Conservation (phyloP, 1,284 basidiomycete species). For the Papiliotrema fonsecae region DNA sequence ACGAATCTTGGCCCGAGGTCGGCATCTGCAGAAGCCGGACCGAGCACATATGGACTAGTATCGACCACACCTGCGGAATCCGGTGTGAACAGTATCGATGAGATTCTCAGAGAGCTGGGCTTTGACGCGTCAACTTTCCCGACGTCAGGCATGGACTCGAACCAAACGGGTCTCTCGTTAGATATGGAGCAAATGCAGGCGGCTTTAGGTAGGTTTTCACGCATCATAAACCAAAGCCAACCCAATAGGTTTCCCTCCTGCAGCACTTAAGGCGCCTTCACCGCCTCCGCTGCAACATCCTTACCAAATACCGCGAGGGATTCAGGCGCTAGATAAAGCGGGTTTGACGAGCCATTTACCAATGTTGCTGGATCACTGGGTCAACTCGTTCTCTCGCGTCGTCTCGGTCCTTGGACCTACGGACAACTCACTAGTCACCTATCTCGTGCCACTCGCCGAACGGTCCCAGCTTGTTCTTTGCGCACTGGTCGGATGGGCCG, state of each 20-base stretch:
- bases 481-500: slow-evolving; percentile 31
- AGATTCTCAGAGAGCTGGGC: not conserved
- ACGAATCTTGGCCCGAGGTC: not conserved
- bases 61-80: too few relatives aligned
- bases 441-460: slow-evolving; percentile 23
- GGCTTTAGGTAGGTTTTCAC: not conserved
- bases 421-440: slow-evolving; percentile 19
- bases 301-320: not conserved
- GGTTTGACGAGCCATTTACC: not conserved
- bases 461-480: slow-evolving; percentile 28
- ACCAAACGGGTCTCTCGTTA: not conserved
- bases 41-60: too few relatives aligned
- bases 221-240: not conserved
- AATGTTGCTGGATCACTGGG: slow-evolving; percentile 19
- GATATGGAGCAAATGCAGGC: not conserved
- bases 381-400: slow-evolving; percentile 29
- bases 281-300: not conserved
- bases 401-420: slow-evolving; percentile 27
- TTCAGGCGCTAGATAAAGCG: not conserved
- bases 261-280: not conserved
- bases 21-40: too few relatives aligned
- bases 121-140: not conserved
- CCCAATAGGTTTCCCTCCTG: slow-evolving; percentile 1
- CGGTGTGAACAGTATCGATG: slow-evolving; percentile 1
- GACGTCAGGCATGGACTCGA: not conserved